phyloP scores from a whole-genome alignment of 1,139 yeast genomes.

The Yamadazyma buinensis region DNA sequence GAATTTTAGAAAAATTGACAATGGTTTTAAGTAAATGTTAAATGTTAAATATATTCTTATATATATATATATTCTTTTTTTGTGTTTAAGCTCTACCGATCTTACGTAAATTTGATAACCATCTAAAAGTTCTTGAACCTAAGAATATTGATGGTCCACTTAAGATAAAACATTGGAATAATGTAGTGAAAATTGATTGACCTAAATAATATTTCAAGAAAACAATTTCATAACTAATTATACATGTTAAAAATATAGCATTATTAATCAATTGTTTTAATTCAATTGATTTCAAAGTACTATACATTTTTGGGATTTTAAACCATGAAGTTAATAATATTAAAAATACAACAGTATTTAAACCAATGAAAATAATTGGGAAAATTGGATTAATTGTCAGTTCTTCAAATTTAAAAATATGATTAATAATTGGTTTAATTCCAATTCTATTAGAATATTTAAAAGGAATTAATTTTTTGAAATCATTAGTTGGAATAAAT shows the following conservation, averaged over 20 bases:
- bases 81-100: constrained; percentile 21
- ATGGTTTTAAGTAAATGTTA: constrained; percentile 27
- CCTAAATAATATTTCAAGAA: constrained; percentile 71
- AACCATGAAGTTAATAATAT: constrained; percentile 49
- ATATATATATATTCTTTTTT: constrained; percentile 1
- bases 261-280: constrained; percentile 30
- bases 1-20: constrained; percentile 53
- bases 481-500: constrained; percentile 28
- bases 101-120: constrained; percentile 31
- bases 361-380: constrained; percentile 50
- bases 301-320: constrained; percentile 38
- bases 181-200: constrained; percentile 66
- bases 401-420: constrained; percentile 58
- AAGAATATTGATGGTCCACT: constrained; percentile 56
- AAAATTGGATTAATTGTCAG: constrained; percentile 50
- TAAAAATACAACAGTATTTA: constrained; percentile 40
- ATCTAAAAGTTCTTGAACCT: constrained; percentile 60
- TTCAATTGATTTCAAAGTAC: constrained; percentile 25
- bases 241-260: constrained; percentile 47
- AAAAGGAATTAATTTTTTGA: constrained; percentile 23
- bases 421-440: constrained; percentile 63
- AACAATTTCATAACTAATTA: constrained; percentile 58
- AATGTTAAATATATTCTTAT: too few relatives aligned
- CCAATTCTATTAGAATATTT: constrained; percentile 41
- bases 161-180: constrained; percentile 48